Percentiles rank a stretch among this genome's conserved stretches.
phyloP scores from a whole-genome alignment of 2,329 filamentous ascomycete species.

The Colletotrichum liriopes region DNA sequence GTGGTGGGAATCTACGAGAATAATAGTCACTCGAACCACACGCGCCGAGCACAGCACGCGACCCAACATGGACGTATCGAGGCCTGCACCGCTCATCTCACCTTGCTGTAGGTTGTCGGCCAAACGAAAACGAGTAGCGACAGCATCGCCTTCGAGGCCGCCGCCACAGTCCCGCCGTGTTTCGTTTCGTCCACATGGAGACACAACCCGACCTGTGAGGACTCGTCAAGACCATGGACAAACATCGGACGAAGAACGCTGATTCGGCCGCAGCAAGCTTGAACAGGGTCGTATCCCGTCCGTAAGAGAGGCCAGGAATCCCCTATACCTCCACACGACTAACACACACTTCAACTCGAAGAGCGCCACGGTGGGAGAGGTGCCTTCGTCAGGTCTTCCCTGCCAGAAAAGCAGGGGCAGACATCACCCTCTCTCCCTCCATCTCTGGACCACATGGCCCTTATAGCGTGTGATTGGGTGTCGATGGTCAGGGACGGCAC shows the following conservation, averaged over 20 bases:
- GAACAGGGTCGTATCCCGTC: constrained; percentile 9
- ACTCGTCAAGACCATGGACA: background rate
- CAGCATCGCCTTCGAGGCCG: background rate
- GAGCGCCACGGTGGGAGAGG: background rate
- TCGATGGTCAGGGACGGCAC: constrained; percentile 25
- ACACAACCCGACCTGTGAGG: constrained; percentile 10
- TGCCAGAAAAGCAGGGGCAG: constrained; percentile 9
- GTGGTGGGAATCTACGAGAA: background rate
- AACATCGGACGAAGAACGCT: constrained; percentile 15
- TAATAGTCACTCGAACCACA: constrained; percentile 7
- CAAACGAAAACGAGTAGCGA: background rate
- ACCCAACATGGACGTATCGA: constrained; percentile 10
- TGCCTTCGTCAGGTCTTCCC: constrained; percentile 9
- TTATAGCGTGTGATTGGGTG: constrained; percentile 32
- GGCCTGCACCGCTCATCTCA: background rate
- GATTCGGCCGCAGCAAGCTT: constrained; percentile 15
- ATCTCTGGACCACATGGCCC: constrained; percentile 23
- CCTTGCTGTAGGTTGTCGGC: background rate
- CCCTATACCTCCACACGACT: background rate
- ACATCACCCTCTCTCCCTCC: background rate
- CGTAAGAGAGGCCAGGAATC: background rate
- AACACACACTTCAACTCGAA: background rate
- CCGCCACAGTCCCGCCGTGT: constrained; percentile 1
- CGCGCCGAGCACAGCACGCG: constrained; percentile 8
- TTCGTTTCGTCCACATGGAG: constrained; percentile 5